Evolutionary conservation across 805 yeast genomes (phyloP).

Genomic region (Saccharomycopsis fermentans): DNA sequence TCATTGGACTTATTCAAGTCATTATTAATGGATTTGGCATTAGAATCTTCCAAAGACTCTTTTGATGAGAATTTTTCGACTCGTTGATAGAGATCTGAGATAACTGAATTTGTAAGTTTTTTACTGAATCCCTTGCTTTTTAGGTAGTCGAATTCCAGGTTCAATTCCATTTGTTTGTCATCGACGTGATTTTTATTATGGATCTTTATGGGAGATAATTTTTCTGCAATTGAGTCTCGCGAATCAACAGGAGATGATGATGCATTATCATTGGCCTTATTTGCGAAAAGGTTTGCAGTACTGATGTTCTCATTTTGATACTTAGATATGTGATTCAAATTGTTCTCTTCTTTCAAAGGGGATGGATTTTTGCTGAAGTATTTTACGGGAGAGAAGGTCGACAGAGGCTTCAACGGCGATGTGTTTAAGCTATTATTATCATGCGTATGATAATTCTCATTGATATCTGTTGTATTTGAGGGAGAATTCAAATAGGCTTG

Average conservation of each 20-base stretch:
- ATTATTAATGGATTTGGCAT: neutral
- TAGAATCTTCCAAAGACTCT: neutral
- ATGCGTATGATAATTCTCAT: neutral
- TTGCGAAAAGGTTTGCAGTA: neutral
- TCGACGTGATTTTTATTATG: neutral
- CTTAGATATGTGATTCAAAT: neutral
- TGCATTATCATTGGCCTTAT: neutral
- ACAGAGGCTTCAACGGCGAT: neutral
- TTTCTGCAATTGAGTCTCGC: neutral
- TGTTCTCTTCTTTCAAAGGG: neutral
- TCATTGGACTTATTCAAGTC: too few species aligned
- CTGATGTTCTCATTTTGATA: neutral
- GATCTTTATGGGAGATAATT: neutral
- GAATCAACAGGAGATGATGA: neutral
- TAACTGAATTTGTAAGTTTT: conserved; percentile 29
- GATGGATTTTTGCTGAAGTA: neutral
- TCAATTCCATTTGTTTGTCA: neutral
- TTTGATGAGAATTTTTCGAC: conserved; percentile 25
- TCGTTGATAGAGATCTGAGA: conserved; percentile 28
- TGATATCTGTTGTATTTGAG: neutral
- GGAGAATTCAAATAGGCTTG: conserved; percentile 1
- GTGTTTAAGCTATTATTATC: conserved; percentile 1
- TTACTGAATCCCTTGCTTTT: conserved; percentile 33
- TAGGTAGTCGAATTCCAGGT: conserved; percentile 18
- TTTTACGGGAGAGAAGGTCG: conserved; percentile 1